phyloP scores from a whole-genome alignment of 495 filamentous ascomycete species.

The Neurospora africana region DNA sequence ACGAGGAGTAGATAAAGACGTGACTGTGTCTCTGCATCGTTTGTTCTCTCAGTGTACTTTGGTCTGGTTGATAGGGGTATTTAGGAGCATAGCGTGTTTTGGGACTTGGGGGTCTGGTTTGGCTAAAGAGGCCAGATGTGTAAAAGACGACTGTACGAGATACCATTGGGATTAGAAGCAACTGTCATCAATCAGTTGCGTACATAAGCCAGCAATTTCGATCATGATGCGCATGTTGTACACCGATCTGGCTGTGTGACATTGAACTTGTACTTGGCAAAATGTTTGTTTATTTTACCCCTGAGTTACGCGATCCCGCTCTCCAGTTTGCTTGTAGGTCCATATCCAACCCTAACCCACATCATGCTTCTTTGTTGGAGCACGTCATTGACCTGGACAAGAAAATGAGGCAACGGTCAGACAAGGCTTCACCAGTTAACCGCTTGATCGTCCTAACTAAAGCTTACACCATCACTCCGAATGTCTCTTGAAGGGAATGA shows the following conservation, averaged over 20 bases:
- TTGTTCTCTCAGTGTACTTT: background rate
- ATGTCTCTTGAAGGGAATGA: background rate
- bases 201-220: background rate
- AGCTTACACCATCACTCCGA: background rate
- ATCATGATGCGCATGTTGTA: background rate
- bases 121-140: background rate
- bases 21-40: background rate
- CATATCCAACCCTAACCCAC: background rate
- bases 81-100: background rate
- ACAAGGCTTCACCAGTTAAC: no score
- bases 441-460: background rate
- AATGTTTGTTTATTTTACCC: background rate
- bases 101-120: background rate
- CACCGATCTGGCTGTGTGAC: background rate
- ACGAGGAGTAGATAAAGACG: constrained; percentile 30
- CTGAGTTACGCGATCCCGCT: background rate
- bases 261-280: background rate
- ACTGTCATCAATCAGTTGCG: background rate
- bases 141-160: background rate
- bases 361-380: background rate
- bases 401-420: no score
- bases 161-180: background rate
- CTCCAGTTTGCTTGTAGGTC: background rate
- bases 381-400: background rate
- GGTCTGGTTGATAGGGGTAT: background rate